Evolutionary conservation across 2,329 filamentous ascomycete genomes (phyloP).

Genomic region (Dactylellina sp.): DNA sequence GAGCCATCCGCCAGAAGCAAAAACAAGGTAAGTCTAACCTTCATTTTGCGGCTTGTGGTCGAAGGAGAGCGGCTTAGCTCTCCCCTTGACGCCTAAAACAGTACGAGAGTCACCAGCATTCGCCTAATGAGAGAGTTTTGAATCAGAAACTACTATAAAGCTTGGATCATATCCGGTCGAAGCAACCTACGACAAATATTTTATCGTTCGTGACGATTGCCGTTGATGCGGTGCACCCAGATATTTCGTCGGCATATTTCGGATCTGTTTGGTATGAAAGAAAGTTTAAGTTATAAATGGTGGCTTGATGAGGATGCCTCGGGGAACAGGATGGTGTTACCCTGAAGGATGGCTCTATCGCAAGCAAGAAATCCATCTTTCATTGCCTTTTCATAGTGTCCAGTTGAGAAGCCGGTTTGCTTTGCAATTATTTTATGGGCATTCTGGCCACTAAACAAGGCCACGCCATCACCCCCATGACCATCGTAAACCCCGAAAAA

Average conservation of each 20-base stretch:
- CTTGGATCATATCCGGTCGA: slow-evolving; percentile 26
- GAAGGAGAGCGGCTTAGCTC: slow-evolving; percentile 97
- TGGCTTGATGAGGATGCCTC: neutral
- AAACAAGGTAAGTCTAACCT: slow-evolving; percentile 69
- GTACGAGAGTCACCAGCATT: slow-evolving; percentile 97
- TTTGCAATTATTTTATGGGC: slow-evolving; percentile 94
- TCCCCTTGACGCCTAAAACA: slow-evolving; percentile 94
- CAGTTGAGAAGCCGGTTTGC: slow-evolving; percentile 91
- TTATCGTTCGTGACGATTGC: slow-evolving; percentile 88
- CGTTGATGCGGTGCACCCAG: slow-evolving; percentile 95
- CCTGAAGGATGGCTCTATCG: slow-evolving; percentile 93
- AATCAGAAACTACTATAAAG: neutral
- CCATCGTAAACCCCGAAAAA: slow-evolving; percentile 99
- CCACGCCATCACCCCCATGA: slow-evolving; percentile 96
- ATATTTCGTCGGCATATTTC: slow-evolving; percentile 96
- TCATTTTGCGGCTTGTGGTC: slow-evolving; percentile 99
- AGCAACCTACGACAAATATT: slow-evolving; percentile 86
- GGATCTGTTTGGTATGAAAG: slow-evolving; percentile 74
- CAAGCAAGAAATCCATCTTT: slow-evolving; percentile 98
- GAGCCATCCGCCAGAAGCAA: neutral
- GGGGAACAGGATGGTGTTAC: slow-evolving; percentile 68
- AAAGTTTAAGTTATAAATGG: slow-evolving; percentile 9
- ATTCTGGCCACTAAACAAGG: slow-evolving; percentile 89
- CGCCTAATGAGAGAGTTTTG: slow-evolving; percentile 70
- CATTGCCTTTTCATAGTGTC: slow-evolving; percentile 92